Evolutionary conservation across 176 grass and related monocot genomes (phyloP).

Genomic region (Cymbopogon citratus): DNA sequence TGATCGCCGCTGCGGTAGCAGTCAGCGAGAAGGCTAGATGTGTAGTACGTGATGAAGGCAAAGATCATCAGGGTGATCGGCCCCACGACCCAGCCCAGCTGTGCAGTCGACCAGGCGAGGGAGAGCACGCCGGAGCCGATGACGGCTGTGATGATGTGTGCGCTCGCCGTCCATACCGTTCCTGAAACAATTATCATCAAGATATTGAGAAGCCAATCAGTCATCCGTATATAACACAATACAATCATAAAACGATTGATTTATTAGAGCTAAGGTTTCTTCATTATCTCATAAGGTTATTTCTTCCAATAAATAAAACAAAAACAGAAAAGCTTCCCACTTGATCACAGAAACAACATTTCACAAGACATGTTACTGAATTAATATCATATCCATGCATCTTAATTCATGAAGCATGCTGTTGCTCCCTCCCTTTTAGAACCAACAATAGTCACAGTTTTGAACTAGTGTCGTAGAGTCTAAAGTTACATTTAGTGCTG

Average conservation of each 20-base stretch:
- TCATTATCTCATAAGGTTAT: neutral
- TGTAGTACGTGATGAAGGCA: conserved; percentile 75
- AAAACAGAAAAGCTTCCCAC: neutral
- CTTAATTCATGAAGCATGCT: neutral
- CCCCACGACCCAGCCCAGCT: conserved; percentile 78
- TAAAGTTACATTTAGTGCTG: neutral
- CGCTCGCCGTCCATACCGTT: conserved; percentile 76
- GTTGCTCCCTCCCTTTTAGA: neutral
- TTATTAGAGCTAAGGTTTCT: neutral
- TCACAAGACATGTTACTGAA: neutral
- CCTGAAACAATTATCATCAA: conserved; percentile 41
- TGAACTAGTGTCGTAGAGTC: neutral
- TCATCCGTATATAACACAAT: neutral
- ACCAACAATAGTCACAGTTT: neutral
- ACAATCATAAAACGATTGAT: neutral
- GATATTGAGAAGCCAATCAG: neutral
- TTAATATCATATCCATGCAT: neutral
- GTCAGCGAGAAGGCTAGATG: conserved; percentile 73
- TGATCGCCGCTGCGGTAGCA: conserved; percentile 73
- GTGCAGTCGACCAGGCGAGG: conserved; percentile 77
- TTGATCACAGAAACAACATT: neutral
- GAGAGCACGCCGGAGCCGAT: conserved; percentile 96
- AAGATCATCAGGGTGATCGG: conserved; percentile 56
- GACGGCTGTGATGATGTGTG: conserved; percentile 91
- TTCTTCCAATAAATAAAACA: neutral